Percentiles rank a stretch among this genome's conserved stretches.
Conservation (phyloP, 2,329 filamentous ascomycete genomes). For the Cryphonectria carpinicola region DNA sequence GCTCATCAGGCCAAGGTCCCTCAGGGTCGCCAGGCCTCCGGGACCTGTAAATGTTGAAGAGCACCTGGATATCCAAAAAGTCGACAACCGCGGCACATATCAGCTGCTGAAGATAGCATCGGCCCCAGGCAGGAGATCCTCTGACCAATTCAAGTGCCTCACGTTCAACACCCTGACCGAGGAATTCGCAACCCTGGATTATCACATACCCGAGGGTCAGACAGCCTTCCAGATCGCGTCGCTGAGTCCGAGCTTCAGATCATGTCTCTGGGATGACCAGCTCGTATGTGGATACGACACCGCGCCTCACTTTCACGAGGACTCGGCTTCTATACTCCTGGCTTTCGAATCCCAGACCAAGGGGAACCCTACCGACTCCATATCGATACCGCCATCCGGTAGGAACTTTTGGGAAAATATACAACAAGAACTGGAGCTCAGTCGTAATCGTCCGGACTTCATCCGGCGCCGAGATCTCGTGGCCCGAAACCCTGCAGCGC, state of each 20-base stretch:
- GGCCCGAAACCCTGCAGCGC: background rate
- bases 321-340: background rate
- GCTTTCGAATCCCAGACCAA: background rate
- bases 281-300: background rate
- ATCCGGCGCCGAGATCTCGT: conserved; percentile 1
- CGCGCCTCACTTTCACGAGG: too few relatives aligned
- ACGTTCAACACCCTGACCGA: conserved; percentile 16
- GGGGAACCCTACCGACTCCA: too few relatives aligned
- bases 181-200: background rate
- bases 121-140: background rate
- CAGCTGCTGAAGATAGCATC: background rate
- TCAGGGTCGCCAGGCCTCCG: too few relatives aligned
- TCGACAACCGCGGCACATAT: conserved; percentile 19
- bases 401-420: background rate
- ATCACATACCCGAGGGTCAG: background rate
- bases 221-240: background rate
- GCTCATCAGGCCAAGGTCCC: too few relatives aligned
- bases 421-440: background rate
- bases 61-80: background rate
- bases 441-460: background rate
- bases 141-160: background rate
- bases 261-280: background rate
- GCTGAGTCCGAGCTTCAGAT: background rate
- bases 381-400: background rate
- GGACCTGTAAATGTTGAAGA: background rate